Percentiles rank a stretch among this genome's conserved stretches.
Conservation (phyloP, 2,329 filamentous ascomycete genomes). For the Cladosporium sp. region DNA sequence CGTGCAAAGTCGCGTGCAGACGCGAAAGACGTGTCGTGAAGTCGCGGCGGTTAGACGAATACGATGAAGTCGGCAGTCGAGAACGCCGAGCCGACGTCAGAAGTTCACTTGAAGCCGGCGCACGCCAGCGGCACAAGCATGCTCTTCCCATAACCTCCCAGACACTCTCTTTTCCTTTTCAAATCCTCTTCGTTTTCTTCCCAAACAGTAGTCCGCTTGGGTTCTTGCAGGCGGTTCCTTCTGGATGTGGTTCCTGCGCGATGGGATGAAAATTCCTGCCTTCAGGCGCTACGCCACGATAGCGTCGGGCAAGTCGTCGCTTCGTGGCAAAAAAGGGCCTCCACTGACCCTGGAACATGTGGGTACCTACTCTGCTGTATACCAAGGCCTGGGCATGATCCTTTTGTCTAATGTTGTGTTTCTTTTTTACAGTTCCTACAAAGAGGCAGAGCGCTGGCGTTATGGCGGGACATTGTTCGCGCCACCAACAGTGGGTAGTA, state of each 20-base stretch:
- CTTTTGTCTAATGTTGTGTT: constrained; percentile 1
- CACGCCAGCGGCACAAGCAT: neutral
- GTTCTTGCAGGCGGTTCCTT: neutral
- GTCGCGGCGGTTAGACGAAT: neutral
- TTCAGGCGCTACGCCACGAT: constrained; percentile 26
- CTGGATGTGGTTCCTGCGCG: constrained; percentile 9
- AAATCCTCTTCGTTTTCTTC: neutral
- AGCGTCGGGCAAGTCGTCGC: constrained; percentile 23
- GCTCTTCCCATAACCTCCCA: neutral
- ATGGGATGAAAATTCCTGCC: constrained; percentile 17
- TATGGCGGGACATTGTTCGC: constrained; percentile 46
- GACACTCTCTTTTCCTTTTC: neutral
- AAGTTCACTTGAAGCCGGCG: neutral
- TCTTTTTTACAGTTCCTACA: constrained; percentile 42
- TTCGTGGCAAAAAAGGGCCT: constrained; percentile 29
- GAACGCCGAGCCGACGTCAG: constrained; percentile 4
- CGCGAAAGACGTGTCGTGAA: neutral
- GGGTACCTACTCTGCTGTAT: constrained; percentile 7
- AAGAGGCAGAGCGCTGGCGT: constrained; percentile 40
- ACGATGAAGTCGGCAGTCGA: neutral
- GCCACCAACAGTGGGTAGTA: constrained; percentile 34
- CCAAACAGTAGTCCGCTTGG: neutral
- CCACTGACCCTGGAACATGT: constrained; percentile 35
- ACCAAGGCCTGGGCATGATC: neutral
- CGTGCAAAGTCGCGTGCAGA: neutral